Conservation (phyloP, 192 early-diverging fungal genomes). For the Backusella parvicylindrica region DNA sequence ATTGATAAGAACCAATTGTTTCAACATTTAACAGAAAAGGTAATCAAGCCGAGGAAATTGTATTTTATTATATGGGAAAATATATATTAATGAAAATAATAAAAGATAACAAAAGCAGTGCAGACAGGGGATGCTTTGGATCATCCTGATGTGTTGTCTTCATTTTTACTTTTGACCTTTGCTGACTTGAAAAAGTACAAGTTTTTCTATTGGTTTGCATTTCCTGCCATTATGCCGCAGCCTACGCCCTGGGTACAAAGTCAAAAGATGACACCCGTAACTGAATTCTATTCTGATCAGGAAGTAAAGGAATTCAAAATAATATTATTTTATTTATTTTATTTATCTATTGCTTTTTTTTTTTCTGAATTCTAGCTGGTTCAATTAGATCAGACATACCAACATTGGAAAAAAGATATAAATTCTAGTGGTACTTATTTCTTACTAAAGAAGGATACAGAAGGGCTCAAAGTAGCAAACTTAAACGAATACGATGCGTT, state of each 20-base stretch:
- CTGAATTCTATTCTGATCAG: neutral
- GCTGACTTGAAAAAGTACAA: slow-evolving; percentile 95
- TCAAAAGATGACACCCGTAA: slow-evolving; percentile 14
- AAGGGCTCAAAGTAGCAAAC: neutral
- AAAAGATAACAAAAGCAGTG: slow-evolving; percentile 72
- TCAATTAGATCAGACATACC: neutral
- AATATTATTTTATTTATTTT: neutral
- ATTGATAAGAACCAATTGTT: slow-evolving; percentile 75
- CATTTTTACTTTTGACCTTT: slow-evolving; percentile 84
- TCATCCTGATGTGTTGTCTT: slow-evolving; percentile 63
- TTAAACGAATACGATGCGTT: slow-evolving; percentile 17
- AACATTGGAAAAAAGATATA: neutral
- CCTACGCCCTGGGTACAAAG: slow-evolving; percentile 48
- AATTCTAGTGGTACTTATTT: slow-evolving; percentile 2
- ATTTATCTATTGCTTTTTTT: neutral
- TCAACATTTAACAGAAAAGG: slow-evolving; percentile 51
- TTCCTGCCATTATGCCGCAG: slow-evolving; percentile 79
- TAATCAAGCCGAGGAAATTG: slow-evolving; percentile 23
- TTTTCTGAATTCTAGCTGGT: neutral
- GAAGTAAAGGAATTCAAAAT: neutral
- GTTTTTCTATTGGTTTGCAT: slow-evolving; percentile 94
- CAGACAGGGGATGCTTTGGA: slow-evolving; percentile 56
- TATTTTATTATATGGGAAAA: slow-evolving; percentile 13
- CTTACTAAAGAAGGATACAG: neutral
- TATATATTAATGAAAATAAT: neutral